Evolutionary conservation across 306 rosid species (phyloP), one percentile per base, ranked within the genome.

Genomic region (Vigna radiata): DNA sequence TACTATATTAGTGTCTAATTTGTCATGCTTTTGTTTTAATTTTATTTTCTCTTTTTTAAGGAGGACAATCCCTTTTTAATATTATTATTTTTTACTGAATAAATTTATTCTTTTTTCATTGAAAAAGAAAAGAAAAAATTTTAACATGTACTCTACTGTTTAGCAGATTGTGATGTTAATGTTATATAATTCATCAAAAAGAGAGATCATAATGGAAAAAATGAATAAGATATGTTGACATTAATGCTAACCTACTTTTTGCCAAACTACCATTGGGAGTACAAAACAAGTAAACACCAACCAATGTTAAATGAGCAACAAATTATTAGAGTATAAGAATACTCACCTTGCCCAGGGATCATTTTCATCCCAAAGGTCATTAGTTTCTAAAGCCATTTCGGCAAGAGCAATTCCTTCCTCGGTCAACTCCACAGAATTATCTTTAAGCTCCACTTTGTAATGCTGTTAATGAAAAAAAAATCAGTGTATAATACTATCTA

Each of bases 371-470:
- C 98, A 94, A 67, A 94, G 87, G 83, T 94, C 98, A 79, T 83
- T 87, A 43, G 96, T 91, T 87, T 94, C 98, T 58, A 94, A 97
- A 85, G 96, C 97, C 84, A 79, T 88, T 85, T 94, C 98, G 6
- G 98, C 98, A 81, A 94, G 97, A 41, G 87, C 88, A 77, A 94
- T 94, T 86, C 98, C 98, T 80, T 94, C 96, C 81, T 94, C 98
- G 15, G 96, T 91, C 90, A 94, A 83, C 91, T 91, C 97, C 54
- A 91, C 96, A 4, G 97, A 89, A 75, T 94, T 86, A 81, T 94
- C 94, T 88, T 94, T 94, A 71, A 94, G 94, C 85, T 89, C 97
- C 77, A 84, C 91, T 3, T 84, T 91, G 86, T 94, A 94, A 82
- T 94, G 97, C 98, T 94, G 93, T 83, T 71, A 79, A 59, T 52